phyloP scores from a whole-genome alignment of 768 basidiomycete genomes.

The Pholiota molesta region DNA sequence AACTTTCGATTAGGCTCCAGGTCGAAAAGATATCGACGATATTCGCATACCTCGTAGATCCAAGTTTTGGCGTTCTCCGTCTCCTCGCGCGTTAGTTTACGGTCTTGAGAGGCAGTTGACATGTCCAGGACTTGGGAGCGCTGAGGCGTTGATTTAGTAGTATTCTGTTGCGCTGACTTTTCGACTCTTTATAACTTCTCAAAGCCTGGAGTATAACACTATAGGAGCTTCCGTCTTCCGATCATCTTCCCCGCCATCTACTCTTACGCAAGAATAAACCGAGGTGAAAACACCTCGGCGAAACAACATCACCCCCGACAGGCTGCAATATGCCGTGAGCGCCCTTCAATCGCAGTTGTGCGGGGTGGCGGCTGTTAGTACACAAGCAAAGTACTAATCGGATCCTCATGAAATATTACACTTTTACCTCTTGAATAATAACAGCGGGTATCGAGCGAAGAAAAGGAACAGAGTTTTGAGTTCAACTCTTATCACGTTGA shows the following conservation, averaged over 20 bases:
- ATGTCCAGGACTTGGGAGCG: not conserved
- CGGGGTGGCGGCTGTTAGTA: constrained; percentile 6
- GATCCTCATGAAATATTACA: not conserved
- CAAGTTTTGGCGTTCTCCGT: constrained; percentile 10
- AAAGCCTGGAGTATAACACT: not conserved
- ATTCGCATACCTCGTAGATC: constrained; percentile 11
- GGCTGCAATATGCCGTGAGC: not conserved
- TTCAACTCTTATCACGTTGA: too few relatives aligned
- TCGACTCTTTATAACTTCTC: not conserved
- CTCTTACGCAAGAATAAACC: not conserved
- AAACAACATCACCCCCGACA: too few relatives aligned
- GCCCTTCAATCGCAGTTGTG: not conserved
- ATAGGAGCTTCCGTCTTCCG: not conserved
- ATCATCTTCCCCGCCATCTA: not conserved
- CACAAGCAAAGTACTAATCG: not conserved
- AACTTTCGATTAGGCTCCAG: too few relatives aligned
- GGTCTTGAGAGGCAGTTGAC: not conserved
- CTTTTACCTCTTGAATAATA: not conserved
- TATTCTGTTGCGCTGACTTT: not conserved
- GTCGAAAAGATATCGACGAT: not conserved
- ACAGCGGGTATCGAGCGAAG: constrained; percentile 2
- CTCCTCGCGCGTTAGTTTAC: constrained; percentile 4
- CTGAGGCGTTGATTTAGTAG: not conserved
- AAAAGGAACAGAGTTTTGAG: not conserved
- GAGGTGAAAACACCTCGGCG: not conserved